These are phyloP conservation scores for Atkinsonella texensis DNA, from an alignment of 2,329 filamentous ascomycete species.

Conservation along the genomic window DNA sequence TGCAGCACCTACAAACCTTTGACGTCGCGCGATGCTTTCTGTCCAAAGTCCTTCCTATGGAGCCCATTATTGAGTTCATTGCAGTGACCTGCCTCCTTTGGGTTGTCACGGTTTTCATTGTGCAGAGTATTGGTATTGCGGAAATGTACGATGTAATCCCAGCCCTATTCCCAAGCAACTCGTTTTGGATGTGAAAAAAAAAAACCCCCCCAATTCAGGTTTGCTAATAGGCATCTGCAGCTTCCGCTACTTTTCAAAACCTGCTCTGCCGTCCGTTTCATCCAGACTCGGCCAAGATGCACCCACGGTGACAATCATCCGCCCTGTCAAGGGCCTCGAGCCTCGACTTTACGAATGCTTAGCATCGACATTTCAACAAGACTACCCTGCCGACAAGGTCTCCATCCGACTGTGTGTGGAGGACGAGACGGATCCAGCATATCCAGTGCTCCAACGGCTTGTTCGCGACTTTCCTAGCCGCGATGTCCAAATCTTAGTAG, in stretches of 20 bases:
- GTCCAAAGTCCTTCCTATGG: conserved; percentile 13
- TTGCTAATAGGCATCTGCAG: conserved; percentile 16
- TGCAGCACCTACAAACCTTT: background rate
- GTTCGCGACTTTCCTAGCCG: conserved; percentile 59
- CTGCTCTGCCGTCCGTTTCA: conserved; percentile 37
- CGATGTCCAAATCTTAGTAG: conserved; percentile 64
- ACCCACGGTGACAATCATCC: conserved; percentile 80
- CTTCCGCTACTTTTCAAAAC: conserved; percentile 40
- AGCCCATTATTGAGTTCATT: conserved; percentile 21
- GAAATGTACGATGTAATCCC: conserved; percentile 34
- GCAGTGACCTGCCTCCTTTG: conserved; percentile 40
- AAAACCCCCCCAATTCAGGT: background rate
- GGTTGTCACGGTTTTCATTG: conserved; percentile 37
- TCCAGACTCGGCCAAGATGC: conserved; percentile 39
- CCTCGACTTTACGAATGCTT: conserved; percentile 87
- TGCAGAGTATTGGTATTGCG: conserved; percentile 43
- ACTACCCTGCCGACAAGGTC: conserved; percentile 65
- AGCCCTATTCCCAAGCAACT: background rate
- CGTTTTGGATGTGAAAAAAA: background rate
- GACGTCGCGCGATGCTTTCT: conserved; percentile 6
- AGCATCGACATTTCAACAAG: conserved; percentile 69
- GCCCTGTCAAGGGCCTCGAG: conserved; percentile 87
- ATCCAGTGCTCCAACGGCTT: conserved; percentile 59
- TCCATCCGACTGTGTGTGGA: conserved; percentile 76
- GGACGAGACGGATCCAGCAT: conserved; percentile 61